Evolutionary conservation across 371 early-diverging fungal species (phyloP).

Genomic region (Mortierella sp.): DNA sequence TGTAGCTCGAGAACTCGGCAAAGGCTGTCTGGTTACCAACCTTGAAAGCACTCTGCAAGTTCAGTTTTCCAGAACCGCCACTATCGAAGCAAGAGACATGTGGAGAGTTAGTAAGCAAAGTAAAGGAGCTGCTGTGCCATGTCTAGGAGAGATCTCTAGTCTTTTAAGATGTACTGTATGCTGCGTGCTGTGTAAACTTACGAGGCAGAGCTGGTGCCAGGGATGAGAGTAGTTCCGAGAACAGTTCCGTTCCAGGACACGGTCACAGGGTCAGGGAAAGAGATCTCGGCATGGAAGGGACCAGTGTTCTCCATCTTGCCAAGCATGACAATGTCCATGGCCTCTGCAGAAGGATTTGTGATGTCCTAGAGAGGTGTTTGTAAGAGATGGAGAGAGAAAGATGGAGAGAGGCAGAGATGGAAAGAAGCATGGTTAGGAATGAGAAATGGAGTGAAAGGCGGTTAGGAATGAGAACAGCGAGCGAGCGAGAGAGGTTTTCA

Average conservation of each 20-base stretch:
- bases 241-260: conserved; percentile 63
- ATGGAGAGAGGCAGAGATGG: too few species aligned
- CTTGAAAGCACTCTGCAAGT: conserved; percentile 60
- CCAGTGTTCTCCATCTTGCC: conserved; percentile 62
- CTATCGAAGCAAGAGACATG: conserved; percentile 16
- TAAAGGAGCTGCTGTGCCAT: too few species aligned
- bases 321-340: conserved; percentile 54
- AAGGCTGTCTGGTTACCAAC: conserved; percentile 58
- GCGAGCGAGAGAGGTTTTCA: too few species aligned
- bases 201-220: conserved; percentile 47
- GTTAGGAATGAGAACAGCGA: too few species aligned
- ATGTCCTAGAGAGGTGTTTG: conserved; percentile 51
- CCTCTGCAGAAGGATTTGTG: conserved; percentile 50
- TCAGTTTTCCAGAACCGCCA: conserved; percentile 59
- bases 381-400: too few species aligned
- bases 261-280: conserved; percentile 61
- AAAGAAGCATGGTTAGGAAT: too few species aligned
- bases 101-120: too few species aligned
- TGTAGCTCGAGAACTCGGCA: conserved; percentile 60
- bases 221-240: conserved; percentile 63
- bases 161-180: too few species aligned
- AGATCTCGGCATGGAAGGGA: conserved; percentile 64
- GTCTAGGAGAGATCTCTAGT: too few species aligned
- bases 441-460: too few species aligned
- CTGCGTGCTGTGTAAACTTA: too few species aligned